phyloP scores from a whole-genome alignment of 2,329 filamentous ascomycete species.

The Rutstroemia sp. region DNA sequence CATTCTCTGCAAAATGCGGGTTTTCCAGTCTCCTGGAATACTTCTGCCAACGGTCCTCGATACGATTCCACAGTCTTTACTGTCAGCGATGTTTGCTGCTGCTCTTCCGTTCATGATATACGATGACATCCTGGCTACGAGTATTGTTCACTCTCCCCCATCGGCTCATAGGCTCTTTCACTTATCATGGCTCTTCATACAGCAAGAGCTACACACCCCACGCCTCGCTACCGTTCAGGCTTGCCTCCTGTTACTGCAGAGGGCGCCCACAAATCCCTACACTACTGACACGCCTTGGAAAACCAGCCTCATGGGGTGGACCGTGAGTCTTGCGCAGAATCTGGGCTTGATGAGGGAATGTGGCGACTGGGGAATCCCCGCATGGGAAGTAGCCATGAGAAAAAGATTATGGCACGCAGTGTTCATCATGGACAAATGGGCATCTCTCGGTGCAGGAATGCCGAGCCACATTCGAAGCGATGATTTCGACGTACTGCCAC shows the following conservation, averaged over 20 bases:
- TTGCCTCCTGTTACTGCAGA: slow-evolving; percentile 29
- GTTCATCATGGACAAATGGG: slow-evolving; percentile 32
- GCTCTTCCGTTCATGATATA: slow-evolving; percentile 38
- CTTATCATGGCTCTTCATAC: slow-evolving; percentile 28
- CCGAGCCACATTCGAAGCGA: slow-evolving; percentile 28
- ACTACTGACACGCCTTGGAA: slow-evolving; percentile 31
- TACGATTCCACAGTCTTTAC: slow-evolving; percentile 31
- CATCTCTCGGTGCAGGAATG: slow-evolving; percentile 30
- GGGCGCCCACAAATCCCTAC: slow-evolving; percentile 29
- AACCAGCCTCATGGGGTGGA: slow-evolving; percentile 29
- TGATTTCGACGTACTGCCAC: slow-evolving; percentile 27
- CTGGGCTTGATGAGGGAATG: slow-evolving; percentile 29
- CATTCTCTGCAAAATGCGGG: slow-evolving; percentile 32
- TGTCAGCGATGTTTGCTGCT: slow-evolving; percentile 37
- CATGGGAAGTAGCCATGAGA: slow-evolving; percentile 29
- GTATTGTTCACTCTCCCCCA: slow-evolving; percentile 28
- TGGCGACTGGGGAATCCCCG: slow-evolving; percentile 26
- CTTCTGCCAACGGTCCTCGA: slow-evolving; percentile 27
- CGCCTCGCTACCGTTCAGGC: slow-evolving; percentile 30
- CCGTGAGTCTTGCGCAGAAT: slow-evolving; percentile 29
- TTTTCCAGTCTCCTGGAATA: slow-evolving; percentile 20
- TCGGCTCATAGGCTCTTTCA: slow-evolving; percentile 27
- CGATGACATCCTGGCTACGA: slow-evolving; percentile 32
- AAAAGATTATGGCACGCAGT: slow-evolving; percentile 30
- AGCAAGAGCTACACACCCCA: slow-evolving; percentile 30